Percentiles rank a stretch among this genome's conserved stretches.
Evolutionary conservation across 1,284 basidiomycete species (phyloP).

Genomic region (Austroboletus novae-zelandiae): DNA sequence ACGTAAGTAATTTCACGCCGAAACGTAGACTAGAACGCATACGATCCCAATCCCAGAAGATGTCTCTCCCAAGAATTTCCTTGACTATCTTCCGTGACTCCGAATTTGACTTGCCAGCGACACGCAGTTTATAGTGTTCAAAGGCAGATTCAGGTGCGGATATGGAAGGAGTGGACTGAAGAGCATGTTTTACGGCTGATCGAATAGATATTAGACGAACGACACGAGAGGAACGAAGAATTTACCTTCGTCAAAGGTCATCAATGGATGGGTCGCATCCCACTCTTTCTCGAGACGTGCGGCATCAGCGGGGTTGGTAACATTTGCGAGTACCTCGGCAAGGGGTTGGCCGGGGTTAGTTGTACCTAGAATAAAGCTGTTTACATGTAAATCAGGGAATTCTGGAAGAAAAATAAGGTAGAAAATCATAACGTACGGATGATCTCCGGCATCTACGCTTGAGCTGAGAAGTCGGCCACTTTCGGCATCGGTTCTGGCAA

Average conservation of each 20-base stretch:
- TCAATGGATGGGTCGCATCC: slow-evolving; percentile 69
- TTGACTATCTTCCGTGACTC: slow-evolving; percentile 74
- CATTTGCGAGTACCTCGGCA: slow-evolving; percentile 77
- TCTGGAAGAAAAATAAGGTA: slow-evolving; percentile 15
- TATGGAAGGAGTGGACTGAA: slow-evolving; percentile 20
- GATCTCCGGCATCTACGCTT: slow-evolving; percentile 76
- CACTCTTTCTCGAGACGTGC: slow-evolving; percentile 78
- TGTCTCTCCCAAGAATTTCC: slow-evolving; percentile 58
- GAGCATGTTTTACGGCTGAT: slow-evolving; percentile 54
- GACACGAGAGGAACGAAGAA: slow-evolving; percentile 1
- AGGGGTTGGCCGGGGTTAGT: slow-evolving; percentile 59
- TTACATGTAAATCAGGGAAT: slow-evolving; percentile 5
- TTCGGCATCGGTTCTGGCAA: slow-evolving; percentile 91
- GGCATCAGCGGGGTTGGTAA: slow-evolving; percentile 65
- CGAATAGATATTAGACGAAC: slow-evolving; percentile 4
- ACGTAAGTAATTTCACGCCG: slow-evolving; percentile 3
- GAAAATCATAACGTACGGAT: slow-evolving; percentile 34
- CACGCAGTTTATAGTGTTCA: slow-evolving; percentile 58
- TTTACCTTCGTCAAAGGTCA: slow-evolving; percentile 83
- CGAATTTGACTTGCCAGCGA: slow-evolving; percentile 68
- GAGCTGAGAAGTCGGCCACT: slow-evolving; percentile 85
- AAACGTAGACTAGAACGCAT: slow-evolving; percentile 27
- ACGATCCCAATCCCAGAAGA: slow-evolving; percentile 91
- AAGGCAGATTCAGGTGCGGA: slow-evolving; percentile 55
- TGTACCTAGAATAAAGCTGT: slow-evolving; percentile 76